Base-by-base conservation (phyloP, 108 stramenopile species). In the Ochromonas danica region DNA sequence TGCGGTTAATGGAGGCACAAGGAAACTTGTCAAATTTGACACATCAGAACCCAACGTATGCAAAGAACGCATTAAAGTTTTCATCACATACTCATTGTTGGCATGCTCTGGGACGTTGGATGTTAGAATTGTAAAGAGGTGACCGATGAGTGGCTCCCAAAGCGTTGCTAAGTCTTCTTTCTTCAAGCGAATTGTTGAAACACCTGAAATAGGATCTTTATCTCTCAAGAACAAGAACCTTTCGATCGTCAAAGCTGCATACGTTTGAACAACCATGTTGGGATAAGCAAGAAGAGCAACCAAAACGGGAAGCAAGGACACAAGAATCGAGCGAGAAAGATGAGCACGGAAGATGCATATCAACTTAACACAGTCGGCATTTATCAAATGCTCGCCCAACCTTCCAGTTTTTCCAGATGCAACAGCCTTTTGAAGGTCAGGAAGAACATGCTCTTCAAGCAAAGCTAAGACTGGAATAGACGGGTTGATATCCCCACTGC, bases 61-160 rank as follows among this genome's bases (percentile, higher is more conserved):
- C 31, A 97, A 84, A 1, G 91, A 71, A 78, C 96, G 87, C 96
- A 97, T 97, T 70, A 97, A 85, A 71, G 93, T 93, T 83, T 97
- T 96, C 96, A 97, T 97, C 35, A 96, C 93, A 82, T 97, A 95
- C 61, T 95, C 94, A 85, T 99, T 99, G 79, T 91, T 91, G 30
- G 51, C 61, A 71, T 93, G 89, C 39, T 93, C 97, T 33, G 94
- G 81, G 72, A 95, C 94, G 2, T 81, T 86, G 78, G 97, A 98
- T 17, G n/a, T n/a, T n/a, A n/a, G n/a, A n/a, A n/a, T n/a, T n/a
- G n/a, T n/a, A n/a, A n/a, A n/a, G n/a, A n/a, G 45, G 22, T 22
- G 14, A 51, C 6, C 45, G 22, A 51, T 14, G 14, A 51, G 6
- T 14, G 45, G 22, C 45, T 51, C 45, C 6, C 6, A 82, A 84